Percentiles rank a stretch among this genome's conserved stretches.
These are phyloP conservation scores for Eutypella sp. DNA, from an alignment of 2,329 filamentous ascomycete genomes.

Conservation along the genomic window DNA sequence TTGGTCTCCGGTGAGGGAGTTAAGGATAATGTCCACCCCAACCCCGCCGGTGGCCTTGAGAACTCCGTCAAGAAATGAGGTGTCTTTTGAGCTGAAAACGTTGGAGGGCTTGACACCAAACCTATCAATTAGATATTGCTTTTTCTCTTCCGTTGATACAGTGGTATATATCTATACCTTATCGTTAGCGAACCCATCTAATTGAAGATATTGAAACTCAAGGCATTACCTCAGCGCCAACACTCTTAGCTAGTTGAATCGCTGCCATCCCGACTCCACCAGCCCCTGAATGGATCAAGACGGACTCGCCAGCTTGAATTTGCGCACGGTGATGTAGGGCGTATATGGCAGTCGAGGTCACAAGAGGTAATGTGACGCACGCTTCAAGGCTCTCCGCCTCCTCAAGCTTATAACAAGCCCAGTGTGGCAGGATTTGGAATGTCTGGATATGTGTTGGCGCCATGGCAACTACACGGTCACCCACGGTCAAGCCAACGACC, in stretches of 20 bases:
- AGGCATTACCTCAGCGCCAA: background rate
- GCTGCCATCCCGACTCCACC: background rate
- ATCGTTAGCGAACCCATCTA: background rate
- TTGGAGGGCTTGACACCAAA: constrained; percentile 21
- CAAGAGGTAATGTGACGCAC: background rate
- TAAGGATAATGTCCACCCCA: constrained; percentile 12
- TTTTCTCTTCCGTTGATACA: background rate
- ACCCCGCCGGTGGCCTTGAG: constrained; percentile 7
- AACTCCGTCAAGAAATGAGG: constrained; percentile 24
- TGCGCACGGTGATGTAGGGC: background rate
- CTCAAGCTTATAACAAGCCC: constrained; percentile 6
- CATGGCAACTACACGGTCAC: constrained; percentile 6
- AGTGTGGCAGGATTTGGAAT: constrained; percentile 2
- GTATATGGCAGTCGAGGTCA: background rate
- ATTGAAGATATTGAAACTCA: background rate
- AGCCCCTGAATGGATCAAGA: background rate
- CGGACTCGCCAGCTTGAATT: background rate
- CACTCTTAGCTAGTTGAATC: background rate
- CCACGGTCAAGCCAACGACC: background rate
- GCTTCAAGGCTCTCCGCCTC: background rate
- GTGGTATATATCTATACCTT: background rate
- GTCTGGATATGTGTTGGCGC: constrained; percentile 4
- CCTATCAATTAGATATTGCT: constrained; percentile 15
- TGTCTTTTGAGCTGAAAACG: constrained; percentile 28
- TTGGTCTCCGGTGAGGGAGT: constrained; percentile 7